phyloP scores from a whole-genome alignment of 208 protist species.

The Acanthamoeba lenticulata region DNA sequence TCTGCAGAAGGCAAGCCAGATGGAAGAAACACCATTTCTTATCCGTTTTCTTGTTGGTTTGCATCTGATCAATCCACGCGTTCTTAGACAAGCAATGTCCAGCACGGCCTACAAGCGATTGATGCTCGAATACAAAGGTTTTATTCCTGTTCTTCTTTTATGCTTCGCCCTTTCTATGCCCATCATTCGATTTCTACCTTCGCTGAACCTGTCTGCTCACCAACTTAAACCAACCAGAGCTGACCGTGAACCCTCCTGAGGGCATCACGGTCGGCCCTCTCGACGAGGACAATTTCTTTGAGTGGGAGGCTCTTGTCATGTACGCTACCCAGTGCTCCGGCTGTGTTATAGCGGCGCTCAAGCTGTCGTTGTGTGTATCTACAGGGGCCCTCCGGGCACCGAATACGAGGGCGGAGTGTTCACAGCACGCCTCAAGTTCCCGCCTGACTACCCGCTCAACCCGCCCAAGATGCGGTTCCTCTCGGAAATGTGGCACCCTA shows the following conservation, averaged over 20 bases:
- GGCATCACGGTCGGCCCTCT: slow-evolving; percentile 87
- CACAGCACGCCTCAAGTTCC: slow-evolving; percentile 82
- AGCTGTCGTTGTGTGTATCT: not conserved
- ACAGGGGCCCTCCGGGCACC: slow-evolving; percentile 50
- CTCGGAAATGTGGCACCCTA: slow-evolving; percentile 90
- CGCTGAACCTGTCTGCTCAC: not conserved
- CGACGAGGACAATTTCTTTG: slow-evolving; percentile 88
- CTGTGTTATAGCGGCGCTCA: slow-evolving; percentile 80
- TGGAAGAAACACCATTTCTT: not conserved
- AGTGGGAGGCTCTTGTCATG: slow-evolving; percentile 90
- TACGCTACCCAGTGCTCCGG: too few species aligned
- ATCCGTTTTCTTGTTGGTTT: not conserved
- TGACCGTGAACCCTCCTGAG: slow-evolving; percentile 84
- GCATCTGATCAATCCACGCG: not conserved
- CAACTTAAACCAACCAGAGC: slow-evolving; percentile 57
- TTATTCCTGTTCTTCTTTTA: not conserved
- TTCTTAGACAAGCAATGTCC: not conserved
- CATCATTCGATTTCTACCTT: not conserved
- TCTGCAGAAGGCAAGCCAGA: not conserved
- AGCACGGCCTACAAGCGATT: slow-evolving; percentile 57
- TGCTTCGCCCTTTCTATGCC: not conserved
- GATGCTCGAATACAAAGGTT: slow-evolving; percentile 60
- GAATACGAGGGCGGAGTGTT: slow-evolving; percentile 85
- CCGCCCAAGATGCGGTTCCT: slow-evolving; percentile 89
- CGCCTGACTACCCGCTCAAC: slow-evolving; percentile 81